Base-by-base conservation (phyloP, 2,329 filamentous ascomycete species). In the Colletotrichum salicis region DNA sequence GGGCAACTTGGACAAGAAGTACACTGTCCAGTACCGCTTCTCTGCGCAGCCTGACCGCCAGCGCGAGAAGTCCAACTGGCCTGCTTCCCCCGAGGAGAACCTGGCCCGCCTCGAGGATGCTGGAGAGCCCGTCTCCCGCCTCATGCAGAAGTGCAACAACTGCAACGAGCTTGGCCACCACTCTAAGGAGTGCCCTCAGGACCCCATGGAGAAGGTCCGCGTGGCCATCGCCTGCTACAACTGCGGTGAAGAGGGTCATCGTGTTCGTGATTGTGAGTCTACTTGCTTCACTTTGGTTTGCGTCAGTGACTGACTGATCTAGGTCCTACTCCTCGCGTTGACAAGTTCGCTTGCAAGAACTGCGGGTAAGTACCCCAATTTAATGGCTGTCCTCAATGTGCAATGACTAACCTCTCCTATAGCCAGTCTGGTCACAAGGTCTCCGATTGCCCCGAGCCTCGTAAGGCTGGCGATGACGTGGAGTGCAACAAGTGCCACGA, bases 301-400 rank as follows among this genome's bases (percentile, higher is more conserved):
- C 51, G n/a, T 5, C 13, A 60, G 11, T 10, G 13, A 45, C 48
- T 64, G 31, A 60, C 67, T 29, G 33, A 31, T 66, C 69, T 2
- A 90, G 89, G 90, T 76, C 86, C 88, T 4, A 80, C 84, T n/a
- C 88, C 89, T 29, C 89, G 92, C 61, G 81, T 89, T 35, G 89
- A 92, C 82, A 90, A 85, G 68, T 91, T 87, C 74, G 90, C 89
- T 8, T 93, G 92, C 86, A 89, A 87, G 78, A 93, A 93, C 78
- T 93, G 91, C 83, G 88, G 87, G 84, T 86, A 75, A 71, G 80
- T 79, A 27, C 1, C n/a, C 19, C 19, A 37, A 5, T 4, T 41
- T 2, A 7, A 1, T 1, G 51, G 27, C 33, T 13, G 5, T 13
- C 24, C 29, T 24, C 19, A 11, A 31, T 63, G 37, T 22, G 11